Percentiles rank a stretch among this genome's conserved stretches.
phyloP scores from a whole-genome alignment of 2,329 filamentous ascomycete species.

The Talaromyces atroroseus region DNA sequence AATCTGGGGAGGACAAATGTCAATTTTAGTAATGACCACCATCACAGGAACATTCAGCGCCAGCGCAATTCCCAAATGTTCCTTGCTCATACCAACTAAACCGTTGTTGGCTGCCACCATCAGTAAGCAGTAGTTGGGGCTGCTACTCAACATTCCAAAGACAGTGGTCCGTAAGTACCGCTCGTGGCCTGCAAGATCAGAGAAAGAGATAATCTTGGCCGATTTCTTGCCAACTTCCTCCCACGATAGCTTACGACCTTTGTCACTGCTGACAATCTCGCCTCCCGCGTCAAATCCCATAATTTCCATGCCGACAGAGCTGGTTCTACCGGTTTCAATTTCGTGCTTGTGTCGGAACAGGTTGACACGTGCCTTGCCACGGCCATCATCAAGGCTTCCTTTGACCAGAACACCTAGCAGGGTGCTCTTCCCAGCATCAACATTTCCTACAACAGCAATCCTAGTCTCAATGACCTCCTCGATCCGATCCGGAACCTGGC shows the following conservation, averaged over 20 bases:
- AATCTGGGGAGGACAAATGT: conserved; percentile 95
- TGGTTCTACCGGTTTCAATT: conserved; percentile 89
- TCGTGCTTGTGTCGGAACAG: conserved; percentile 98
- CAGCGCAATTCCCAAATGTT: conserved; percentile 90
- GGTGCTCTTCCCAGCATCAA: conserved; percentile 95
- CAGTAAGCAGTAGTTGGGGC: conserved; percentile 92
- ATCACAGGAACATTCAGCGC: conserved; percentile 95
- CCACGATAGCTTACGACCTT: conserved; percentile 86
- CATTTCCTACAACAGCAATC: conserved; percentile 95
- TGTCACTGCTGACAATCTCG: conserved; percentile 73
- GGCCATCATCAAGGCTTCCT: conserved; percentile 87
- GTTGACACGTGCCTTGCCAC: conserved; percentile 89
- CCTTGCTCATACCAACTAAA: conserved; percentile 95
- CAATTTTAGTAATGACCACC: conserved; percentile 96
- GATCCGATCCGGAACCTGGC: conserved; percentile 64
- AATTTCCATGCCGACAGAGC: conserved; percentile 97
- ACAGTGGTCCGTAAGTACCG: conserved; percentile 92
- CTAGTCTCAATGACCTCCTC: conserved; percentile 92
- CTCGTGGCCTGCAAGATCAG: conserved; percentile 91
- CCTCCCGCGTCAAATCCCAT: conserved; percentile 92
- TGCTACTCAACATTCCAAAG: conserved; percentile 88
- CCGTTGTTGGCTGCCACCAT: conserved; percentile 99
- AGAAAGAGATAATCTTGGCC: conserved; percentile 94
- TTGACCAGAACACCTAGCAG: conserved; percentile 94
- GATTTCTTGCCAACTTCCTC: conserved; percentile 94